Conservation (phyloP, 2,329 filamentous ascomycete species). For the Calonectria crousiana region DNA sequence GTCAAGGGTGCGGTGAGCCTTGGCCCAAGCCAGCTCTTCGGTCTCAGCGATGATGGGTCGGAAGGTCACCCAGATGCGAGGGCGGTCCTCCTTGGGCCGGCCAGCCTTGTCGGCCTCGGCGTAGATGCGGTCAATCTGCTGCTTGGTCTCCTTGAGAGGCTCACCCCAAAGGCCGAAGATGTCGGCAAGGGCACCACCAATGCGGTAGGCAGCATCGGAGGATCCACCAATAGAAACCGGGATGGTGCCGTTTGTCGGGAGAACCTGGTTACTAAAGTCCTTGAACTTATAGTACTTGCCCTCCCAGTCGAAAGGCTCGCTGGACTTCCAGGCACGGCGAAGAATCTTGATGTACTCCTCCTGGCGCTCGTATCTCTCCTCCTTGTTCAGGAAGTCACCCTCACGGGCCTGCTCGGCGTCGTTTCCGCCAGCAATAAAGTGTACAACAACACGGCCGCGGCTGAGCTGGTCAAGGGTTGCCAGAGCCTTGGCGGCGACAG, state of each 20-base stretch:
- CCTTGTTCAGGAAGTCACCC: slow-evolving; percentile 70
- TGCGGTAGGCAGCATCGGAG: slow-evolving; percentile 69
- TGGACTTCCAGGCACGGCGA: slow-evolving; percentile 67
- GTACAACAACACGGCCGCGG: slow-evolving; percentile 68
- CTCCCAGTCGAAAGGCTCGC: slow-evolving; percentile 72
- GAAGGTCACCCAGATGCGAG: slow-evolving; percentile 74
- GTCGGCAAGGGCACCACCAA: slow-evolving; percentile 69
- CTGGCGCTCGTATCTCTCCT: slow-evolving; percentile 67
- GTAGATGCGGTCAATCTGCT: slow-evolving; percentile 72
- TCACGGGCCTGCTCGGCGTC: slow-evolving; percentile 71
- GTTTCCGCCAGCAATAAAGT: slow-evolving; percentile 73
- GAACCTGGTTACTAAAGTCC: slow-evolving; percentile 66
- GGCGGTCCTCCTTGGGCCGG: slow-evolving; percentile 59
- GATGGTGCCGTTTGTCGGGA: slow-evolving; percentile 65
- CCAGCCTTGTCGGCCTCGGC: slow-evolving; percentile 69
- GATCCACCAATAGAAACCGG: slow-evolving; percentile 71
- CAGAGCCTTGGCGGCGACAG: slow-evolving; percentile 71
- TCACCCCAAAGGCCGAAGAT: slow-evolving; percentile 76
- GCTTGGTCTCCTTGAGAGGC: slow-evolving; percentile 72
- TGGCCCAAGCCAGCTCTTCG: slow-evolving; percentile 72
- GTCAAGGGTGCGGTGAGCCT: slow-evolving; percentile 69
- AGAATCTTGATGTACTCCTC: slow-evolving; percentile 74
- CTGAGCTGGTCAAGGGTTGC: slow-evolving; percentile 72
- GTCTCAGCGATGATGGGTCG: slow-evolving; percentile 72
- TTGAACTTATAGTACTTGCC: slow-evolving; percentile 72